Percentiles rank a stretch among this genome's conserved stretches.
phyloP scores from a whole-genome alignment of 345 rosid species.

The Brassica incana region DNA sequence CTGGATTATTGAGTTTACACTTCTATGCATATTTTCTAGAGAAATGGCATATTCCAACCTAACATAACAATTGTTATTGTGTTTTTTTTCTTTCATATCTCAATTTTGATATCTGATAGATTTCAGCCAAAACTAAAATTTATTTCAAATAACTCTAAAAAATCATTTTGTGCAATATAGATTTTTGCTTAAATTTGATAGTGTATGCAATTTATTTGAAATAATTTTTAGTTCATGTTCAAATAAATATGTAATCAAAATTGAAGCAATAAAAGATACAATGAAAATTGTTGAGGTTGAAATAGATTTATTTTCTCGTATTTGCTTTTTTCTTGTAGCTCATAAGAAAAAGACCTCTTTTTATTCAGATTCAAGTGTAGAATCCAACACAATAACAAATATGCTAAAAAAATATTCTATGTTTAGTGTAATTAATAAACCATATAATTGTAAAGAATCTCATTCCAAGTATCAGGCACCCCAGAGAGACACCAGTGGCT shows the following conservation, averaged over 20 bases:
- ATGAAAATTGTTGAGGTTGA: not conserved
- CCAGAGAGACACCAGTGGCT: conserved; percentile 96
- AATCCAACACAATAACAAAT: conserved; percentile 13
- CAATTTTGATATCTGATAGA: not conserved
- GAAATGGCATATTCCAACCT: not conserved
- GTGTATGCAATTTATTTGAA: not conserved
- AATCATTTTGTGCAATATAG: not conserved
- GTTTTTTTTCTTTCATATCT: not conserved
- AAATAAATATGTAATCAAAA: not conserved
- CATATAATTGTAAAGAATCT: conserved; percentile 67
- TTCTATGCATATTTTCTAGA: not conserved
- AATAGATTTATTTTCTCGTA: not conserved
- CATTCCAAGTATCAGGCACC: conserved; percentile 94
- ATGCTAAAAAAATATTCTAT: conserved; percentile 16
- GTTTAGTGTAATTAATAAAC: not conserved
- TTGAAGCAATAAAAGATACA: not conserved
- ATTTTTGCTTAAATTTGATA: not conserved
- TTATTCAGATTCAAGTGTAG: conserved; percentile 12
- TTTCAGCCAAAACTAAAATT: not conserved
- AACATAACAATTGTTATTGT: not conserved
- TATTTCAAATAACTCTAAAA: not conserved
- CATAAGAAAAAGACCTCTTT: not conserved
- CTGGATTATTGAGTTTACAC: not conserved
- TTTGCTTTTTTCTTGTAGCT: not conserved
- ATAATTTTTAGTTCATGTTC: not conserved